A percentile compares a stretch with the other conserved stretches of the same genome.
These are phyloP conservation scores for Tylopilus intermedius DNA, from an alignment of 768 basidiomycete genomes.

Conservation along the genomic window DNA sequence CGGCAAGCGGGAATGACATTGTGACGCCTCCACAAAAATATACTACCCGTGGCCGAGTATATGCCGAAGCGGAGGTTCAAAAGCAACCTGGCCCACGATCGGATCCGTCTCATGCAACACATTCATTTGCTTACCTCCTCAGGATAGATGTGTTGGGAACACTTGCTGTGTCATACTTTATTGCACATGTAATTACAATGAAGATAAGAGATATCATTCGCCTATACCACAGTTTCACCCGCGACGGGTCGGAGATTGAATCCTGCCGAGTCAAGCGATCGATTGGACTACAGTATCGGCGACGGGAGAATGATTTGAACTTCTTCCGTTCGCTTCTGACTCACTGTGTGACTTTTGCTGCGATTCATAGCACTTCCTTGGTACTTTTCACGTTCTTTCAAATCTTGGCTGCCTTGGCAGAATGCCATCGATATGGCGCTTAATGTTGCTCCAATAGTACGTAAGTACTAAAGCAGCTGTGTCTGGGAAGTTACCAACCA, in stretches of 20 bases:
- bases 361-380: neutral
- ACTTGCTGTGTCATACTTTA: neutral
- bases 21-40: too few relatives aligned
- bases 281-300: too few relatives aligned
- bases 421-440: neutral
- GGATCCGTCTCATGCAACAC: neutral
- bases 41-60: neutral
- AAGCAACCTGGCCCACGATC: neutral
- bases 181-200: too few relatives aligned
- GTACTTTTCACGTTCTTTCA: neutral
- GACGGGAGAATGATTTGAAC: too few relatives aligned
- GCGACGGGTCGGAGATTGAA: neutral
- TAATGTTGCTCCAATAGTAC: slow-evolving; percentile 1
- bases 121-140: neutral
- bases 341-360: neutral
- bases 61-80: neutral
- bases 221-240: too few relatives aligned
- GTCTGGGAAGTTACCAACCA: neutral
- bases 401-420: slow-evolving; percentile 2
- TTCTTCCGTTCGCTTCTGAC: neutral
- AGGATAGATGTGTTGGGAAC: neutral
- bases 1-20: neutral
- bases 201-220: too few relatives aligned
- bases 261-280: neutral
- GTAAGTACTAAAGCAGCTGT: slow-evolving; percentile 2